These are phyloP conservation scores for Tetraselmis chui DNA, from an alignment of 139 green algal species.

Conservation along the genomic window DNA sequence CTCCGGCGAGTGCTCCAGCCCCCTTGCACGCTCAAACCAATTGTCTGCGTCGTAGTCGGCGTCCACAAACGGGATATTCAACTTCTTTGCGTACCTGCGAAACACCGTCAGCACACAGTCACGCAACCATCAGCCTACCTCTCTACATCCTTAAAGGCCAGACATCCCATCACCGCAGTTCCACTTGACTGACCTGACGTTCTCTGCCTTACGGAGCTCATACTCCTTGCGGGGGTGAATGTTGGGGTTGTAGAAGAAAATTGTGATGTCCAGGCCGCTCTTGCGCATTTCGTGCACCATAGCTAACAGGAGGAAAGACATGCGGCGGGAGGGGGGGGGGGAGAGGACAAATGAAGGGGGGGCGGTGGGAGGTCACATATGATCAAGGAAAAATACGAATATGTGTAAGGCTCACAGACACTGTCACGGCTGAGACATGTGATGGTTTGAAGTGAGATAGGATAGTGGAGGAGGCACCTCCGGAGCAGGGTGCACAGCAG, in stretches of 20 bases:
- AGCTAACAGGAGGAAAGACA: neutral
- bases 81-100: constrained; percentile 7
- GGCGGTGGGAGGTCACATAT: neutral
- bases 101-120: no score
- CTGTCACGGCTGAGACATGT: no score
- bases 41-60: constrained; percentile 14
- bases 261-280: constrained; percentile 4
- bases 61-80: constrained; percentile 10
- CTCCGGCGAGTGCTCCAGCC: constrained; percentile 4
- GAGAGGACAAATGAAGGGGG: neutral
- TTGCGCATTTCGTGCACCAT: constrained; percentile 12
- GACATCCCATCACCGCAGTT: no score
- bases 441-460: no score
- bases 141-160: no score
- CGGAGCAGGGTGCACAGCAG: constrained; percentile 11
- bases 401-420: no score
- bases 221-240: constrained; percentile 17
- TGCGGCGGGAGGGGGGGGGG: neutral
- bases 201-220: constrained; percentile 13
- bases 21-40: constrained; percentile 6
- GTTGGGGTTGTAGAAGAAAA: constrained; percentile 21
- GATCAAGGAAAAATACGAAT: neutral
- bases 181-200: neutral
- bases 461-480: neutral
- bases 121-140: no score